Evolutionary conservation across 805 yeast species (phyloP).

Genomic region (Starmerella bacillaris): DNA sequence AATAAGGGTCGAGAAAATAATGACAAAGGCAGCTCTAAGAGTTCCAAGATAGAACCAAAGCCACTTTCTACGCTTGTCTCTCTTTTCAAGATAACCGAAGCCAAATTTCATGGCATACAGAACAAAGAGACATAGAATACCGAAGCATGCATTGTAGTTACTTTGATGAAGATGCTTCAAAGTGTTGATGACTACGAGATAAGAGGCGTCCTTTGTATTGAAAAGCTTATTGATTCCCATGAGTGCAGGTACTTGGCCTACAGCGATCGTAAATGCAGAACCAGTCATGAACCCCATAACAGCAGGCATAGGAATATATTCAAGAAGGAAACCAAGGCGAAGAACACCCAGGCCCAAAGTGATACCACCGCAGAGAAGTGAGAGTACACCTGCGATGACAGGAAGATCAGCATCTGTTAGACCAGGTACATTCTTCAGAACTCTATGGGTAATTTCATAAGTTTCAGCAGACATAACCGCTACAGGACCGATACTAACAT

Average conservation of each 20-base stretch:
- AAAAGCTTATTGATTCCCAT: slow-evolving; percentile 54
- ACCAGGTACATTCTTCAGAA: slow-evolving; percentile 32
- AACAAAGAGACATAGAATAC: slow-evolving; percentile 54
- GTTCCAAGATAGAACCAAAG: slow-evolving; percentile 55
- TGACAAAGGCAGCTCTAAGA: slow-evolving; percentile 63
- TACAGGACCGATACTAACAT: slow-evolving; percentile 90
- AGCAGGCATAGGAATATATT: slow-evolving; percentile 77
- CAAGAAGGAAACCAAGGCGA: slow-evolving; percentile 74
- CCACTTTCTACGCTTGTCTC: slow-evolving; percentile 40
- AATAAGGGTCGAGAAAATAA: slow-evolving; percentile 65
- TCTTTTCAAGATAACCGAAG: slow-evolving; percentile 42
- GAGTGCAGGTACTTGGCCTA: slow-evolving; percentile 74
- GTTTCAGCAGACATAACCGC: slow-evolving; percentile 88
- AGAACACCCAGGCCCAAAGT: slow-evolving; percentile 67
- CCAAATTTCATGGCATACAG: slow-evolving; percentile 53
- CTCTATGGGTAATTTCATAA: slow-evolving; percentile 54
- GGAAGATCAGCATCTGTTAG: slow-evolving; percentile 34
- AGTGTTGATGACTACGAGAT: slow-evolving; percentile 48
- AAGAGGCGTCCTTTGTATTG: slow-evolving; percentile 57
- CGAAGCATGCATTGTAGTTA: slow-evolving; percentile 74
- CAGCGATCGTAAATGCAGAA: slow-evolving; percentile 65
- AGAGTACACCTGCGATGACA: slow-evolving; percentile 58
- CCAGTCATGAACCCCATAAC: slow-evolving; percentile 92
- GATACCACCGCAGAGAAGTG: slow-evolving; percentile 71
- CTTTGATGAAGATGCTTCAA: slow-evolving; percentile 54